Base-by-base conservation (phyloP, 1,284 basidiomycete genomes). In the Cryptococcus jaspeensis region DNA sequence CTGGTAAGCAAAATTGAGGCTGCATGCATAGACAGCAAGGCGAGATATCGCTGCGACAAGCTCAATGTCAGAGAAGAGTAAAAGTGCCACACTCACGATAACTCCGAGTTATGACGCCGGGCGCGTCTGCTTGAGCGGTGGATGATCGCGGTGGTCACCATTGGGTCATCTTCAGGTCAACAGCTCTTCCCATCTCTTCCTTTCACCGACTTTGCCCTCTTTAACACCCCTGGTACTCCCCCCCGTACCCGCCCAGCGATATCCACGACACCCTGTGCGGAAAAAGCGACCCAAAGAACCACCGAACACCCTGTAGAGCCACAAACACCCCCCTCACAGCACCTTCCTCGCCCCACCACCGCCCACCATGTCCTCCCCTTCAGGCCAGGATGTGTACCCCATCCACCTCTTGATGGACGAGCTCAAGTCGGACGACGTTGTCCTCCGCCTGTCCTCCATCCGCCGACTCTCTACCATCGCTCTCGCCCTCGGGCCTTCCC, bases 391-490 rank as follows among this genome's bases (percentile, higher is more conserved):
- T 9, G 18, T 50, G 6, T 76, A 77, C 64, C 77, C 76, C 20
- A 77, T 77, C 62, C 75, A 76, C 50, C 66, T 78, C 15, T 63
- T 78, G 37, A 77, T 77, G 75, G 85, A 87, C 45, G 93, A 97
- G 73, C 79, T 96, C 61, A 87, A 85, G 74, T 91, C 91, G 49
- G 93, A 97, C 75, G 96, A 99, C 79, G 95, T 99, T 58, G 80
- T 81, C 82, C 81, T 98, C 54, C 89, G 96, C 52, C 82, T 99
- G 69, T 96, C 96, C 72, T 95, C 96, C 60, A 96, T 99, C 68
- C 92, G 96, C 79, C 92, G 95, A 77, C 86, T 99, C 73, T 94
- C 93, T 60, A 99, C 96, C 53, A 99, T 99, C 79, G 96, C 96
- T 3, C 85, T 99, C 61, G 96, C 96, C 40, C 84, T 99, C 50